Evolutionary conservation across 2,329 filamentous ascomycete genomes (phyloP).

Genomic region (Incumbomyces lentus): DNA sequence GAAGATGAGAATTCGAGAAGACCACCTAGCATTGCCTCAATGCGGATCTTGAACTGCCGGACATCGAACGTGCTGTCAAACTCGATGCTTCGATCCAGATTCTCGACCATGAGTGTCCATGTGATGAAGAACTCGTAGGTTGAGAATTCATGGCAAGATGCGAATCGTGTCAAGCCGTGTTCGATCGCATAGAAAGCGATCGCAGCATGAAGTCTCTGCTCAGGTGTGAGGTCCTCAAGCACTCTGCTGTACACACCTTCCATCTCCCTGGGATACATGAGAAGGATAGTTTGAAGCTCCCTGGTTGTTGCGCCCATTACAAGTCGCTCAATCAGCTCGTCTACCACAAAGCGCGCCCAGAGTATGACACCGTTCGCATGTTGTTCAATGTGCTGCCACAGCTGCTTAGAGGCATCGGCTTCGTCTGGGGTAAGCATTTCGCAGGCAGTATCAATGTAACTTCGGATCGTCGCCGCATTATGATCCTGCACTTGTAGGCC

Average conservation of each 20-base stretch:
- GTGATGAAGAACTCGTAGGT: background rate
- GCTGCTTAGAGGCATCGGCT: background rate
- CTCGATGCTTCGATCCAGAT: background rate
- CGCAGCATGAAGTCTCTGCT: background rate
- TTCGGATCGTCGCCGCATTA: background rate
- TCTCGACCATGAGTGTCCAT: background rate
- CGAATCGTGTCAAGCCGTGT: background rate
- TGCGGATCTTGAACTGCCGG: background rate
- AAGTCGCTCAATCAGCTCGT: background rate
- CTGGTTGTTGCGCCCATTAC: background rate
- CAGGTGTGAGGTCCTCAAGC: background rate
- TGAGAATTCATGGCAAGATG: background rate
- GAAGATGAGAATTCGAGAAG: background rate
- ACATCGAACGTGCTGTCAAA: background rate
- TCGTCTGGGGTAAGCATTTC: background rate
- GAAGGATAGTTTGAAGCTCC: background rate
- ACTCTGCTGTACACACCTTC: background rate
- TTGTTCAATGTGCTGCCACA: background rate
- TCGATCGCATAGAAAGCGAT: background rate
- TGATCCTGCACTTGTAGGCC: constrained; percentile 1
- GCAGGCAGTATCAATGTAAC: background rate
- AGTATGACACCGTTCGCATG: background rate
- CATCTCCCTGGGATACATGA: background rate
- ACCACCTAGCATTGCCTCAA: background rate
- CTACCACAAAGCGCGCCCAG: background rate